Evolutionary conservation across 805 yeast species (phyloP).

Genomic region (Aciculoconidium aculeatum): DNA sequence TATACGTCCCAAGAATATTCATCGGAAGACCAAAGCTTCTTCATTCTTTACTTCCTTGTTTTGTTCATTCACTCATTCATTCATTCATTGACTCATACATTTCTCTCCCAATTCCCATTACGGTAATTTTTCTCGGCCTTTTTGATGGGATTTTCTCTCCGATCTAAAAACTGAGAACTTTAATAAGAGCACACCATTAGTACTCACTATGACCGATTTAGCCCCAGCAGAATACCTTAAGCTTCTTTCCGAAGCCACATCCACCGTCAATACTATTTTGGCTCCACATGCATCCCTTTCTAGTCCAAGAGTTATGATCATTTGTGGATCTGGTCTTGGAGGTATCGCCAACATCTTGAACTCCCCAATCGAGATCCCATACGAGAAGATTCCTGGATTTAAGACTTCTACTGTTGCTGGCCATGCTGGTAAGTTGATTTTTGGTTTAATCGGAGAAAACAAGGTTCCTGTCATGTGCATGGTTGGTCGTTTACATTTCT

Average conservation of each 20-base stretch:
- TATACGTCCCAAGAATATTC: too few species aligned
- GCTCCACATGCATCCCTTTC: constrained; percentile 9
- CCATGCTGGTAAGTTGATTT: constrained; percentile 75
- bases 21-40: too few species aligned
- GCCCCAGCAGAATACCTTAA: constrained; percentile 13
- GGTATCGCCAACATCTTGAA: constrained; percentile 61
- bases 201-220: constrained; percentile 6
- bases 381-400: constrained; percentile 74
- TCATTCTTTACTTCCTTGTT: too few species aligned
- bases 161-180: too few species aligned
- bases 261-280: constrained; percentile 11
- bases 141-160: too few species aligned
- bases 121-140: constrained; percentile 2
- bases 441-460: constrained; percentile 67
- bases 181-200: too few species aligned
- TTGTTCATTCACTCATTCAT: too few species aligned
- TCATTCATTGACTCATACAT: too few species aligned
- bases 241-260: constrained; percentile 16
- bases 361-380: constrained; percentile 48
- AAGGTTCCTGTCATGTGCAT: constrained; percentile 80
- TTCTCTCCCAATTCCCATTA: too few species aligned
- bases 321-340: constrained; percentile 94
- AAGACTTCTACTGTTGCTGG: constrained; percentile 81
- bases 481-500: constrained; percentile 90
- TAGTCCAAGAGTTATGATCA: constrained; percentile 64